A percentile compares a stretch with the other conserved stretches of the same genome.
Conservation (phyloP, 352 stramenopile genomes). For the Phytophthora pseudosyringae region DNA sequence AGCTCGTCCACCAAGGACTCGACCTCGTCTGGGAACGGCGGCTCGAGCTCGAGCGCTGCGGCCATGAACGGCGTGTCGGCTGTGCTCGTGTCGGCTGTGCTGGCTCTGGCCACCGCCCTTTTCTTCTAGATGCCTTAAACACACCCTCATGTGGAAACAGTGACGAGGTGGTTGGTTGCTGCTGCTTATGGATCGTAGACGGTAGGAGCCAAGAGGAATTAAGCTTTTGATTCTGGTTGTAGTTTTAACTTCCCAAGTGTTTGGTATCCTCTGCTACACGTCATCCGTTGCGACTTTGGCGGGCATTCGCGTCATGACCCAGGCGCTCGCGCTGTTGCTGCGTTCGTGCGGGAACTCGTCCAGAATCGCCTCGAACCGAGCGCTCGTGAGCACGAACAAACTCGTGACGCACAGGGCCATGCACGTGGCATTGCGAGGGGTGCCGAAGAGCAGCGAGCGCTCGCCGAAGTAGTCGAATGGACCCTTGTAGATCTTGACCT, state of each 20-base stretch:
- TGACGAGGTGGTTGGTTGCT: conserved; percentile 1
- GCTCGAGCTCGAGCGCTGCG: conserved; percentile 25
- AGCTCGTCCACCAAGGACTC: conserved; percentile 35
- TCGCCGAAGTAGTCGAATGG: conserved; percentile 83
- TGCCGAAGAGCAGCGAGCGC: conserved; percentile 74
- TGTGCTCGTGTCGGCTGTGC: conserved; percentile 34
- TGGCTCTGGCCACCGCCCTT: conserved; percentile 37
- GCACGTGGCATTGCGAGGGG: conserved; percentile 70
- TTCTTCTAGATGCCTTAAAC: conserved; percentile 36
- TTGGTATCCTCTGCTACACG: not conserved
- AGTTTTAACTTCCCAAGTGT: conserved; percentile 21
- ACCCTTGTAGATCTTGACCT: conserved; percentile 74
- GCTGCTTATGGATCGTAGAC: conserved; percentile 13
- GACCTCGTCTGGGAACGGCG: conserved; percentile 24
- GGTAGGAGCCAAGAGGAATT: conserved; percentile 20
- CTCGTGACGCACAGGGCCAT: conserved; percentile 74
- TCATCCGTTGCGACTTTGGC: conserved; percentile 8
- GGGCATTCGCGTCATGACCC: conserved; percentile 56
- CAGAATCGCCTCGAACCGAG: conserved; percentile 71
- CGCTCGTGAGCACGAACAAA: conserved; percentile 69
- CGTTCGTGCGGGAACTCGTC: conserved; percentile 73
- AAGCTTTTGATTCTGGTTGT: conserved; percentile 35
- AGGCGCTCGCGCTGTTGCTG: conserved; percentile 60
- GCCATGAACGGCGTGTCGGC: conserved; percentile 33
- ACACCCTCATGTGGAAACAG: not conserved